phyloP scores from a whole-genome alignment of 805 yeast species.

The Starmerella floris region DNA sequence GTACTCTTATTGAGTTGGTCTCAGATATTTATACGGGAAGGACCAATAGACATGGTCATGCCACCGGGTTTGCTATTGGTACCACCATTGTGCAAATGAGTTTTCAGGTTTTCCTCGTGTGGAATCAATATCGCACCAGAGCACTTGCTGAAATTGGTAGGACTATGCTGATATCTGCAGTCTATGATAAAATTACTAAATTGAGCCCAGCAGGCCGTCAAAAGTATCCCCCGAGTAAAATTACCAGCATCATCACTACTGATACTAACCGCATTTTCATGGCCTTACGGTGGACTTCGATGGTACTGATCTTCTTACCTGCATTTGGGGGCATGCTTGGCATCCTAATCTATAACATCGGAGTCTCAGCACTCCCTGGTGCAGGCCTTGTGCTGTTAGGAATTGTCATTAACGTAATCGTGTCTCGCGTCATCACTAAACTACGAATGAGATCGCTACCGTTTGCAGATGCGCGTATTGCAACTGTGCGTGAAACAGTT shows the following conservation, averaged over 20 bases:
- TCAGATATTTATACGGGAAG: slow-evolving; percentile 15
- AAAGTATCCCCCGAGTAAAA: slow-evolving; percentile 50
- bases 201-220: slow-evolving; percentile 46
- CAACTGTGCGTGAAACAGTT: slow-evolving; percentile 63
- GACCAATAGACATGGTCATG: slow-evolving; percentile 33
- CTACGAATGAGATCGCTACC: slow-evolving; percentile 46
- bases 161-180: slow-evolving; percentile 55
- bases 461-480: slow-evolving; percentile 65
- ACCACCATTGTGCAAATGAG: slow-evolving; percentile 42
- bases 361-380: slow-evolving; percentile 63
- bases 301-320: slow-evolving; percentile 15
- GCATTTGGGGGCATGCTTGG: slow-evolving; percentile 39
- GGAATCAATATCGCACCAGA: slow-evolving; percentile 48
- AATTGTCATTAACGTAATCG: slow-evolving; percentile 31
- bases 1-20: slow-evolving; percentile 15
- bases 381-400: slow-evolving; percentile 36
- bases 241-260: slow-evolving; percentile 68
- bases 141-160: slow-evolving; percentile 58
- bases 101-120: slow-evolving; percentile 41
- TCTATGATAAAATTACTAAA: slow-evolving; percentile 53
- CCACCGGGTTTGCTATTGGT: slow-evolving; percentile 68
- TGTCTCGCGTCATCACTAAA: slow-evolving; percentile 40
- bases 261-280: slow-evolving; percentile 71
- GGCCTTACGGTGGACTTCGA: slow-evolving; percentile 20
- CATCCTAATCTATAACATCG: slow-evolving; percentile 52